Evolutionary conservation across 2,329 filamentous ascomycete species (phyloP).

Genomic region (Exutisphaerella laricina): DNA sequence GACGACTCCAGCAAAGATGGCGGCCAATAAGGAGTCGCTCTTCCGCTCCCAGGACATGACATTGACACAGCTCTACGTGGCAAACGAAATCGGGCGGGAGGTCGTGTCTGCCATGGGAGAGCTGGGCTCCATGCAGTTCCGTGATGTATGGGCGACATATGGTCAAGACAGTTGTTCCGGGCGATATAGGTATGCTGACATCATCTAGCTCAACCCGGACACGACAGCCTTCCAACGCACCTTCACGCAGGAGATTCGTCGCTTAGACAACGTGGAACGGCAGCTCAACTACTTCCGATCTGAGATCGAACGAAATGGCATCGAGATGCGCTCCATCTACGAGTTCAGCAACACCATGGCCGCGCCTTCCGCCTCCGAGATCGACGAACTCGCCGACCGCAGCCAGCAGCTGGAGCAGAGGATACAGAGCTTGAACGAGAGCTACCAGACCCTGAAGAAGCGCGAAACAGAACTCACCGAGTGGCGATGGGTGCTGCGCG

Average conservation of each 20-base stretch:
- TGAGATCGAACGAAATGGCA: slow-evolving; percentile 91
- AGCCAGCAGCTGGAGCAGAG: slow-evolving; percentile 89
- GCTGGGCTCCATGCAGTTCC: slow-evolving; percentile 92
- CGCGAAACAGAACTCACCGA: slow-evolving; percentile 94
- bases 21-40: slow-evolving; percentile 72
- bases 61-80: slow-evolving; percentile 99
- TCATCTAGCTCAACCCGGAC: slow-evolving; percentile 74
- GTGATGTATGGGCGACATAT: slow-evolving; percentile 66
- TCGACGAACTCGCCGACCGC: slow-evolving; percentile 89
- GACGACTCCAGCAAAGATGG: slow-evolving; percentile 43
- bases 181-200: slow-evolving; percentile 18
- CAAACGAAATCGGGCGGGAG: slow-evolving; percentile 97
- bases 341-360: slow-evolving; percentile 79
- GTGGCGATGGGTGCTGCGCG: slow-evolving; percentile 95
- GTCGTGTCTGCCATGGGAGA: slow-evolving; percentile 95
- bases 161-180: not conserved
- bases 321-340: slow-evolving; percentile 81
- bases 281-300: slow-evolving; percentile 92
- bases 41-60: slow-evolving; percentile 99
- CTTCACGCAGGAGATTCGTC: slow-evolving; percentile 94
- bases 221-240: slow-evolving; percentile 93
- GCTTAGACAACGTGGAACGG: slow-evolving; percentile 95
- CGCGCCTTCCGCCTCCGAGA: slow-evolving; percentile 85
- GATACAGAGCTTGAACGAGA: slow-evolving; percentile 87
- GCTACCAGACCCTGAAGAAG: slow-evolving; percentile 97